These are phyloP conservation scores for Aspergillus ostianus DNA, from an alignment of 495 filamentous ascomycete genomes.

Conservation along the genomic window DNA sequence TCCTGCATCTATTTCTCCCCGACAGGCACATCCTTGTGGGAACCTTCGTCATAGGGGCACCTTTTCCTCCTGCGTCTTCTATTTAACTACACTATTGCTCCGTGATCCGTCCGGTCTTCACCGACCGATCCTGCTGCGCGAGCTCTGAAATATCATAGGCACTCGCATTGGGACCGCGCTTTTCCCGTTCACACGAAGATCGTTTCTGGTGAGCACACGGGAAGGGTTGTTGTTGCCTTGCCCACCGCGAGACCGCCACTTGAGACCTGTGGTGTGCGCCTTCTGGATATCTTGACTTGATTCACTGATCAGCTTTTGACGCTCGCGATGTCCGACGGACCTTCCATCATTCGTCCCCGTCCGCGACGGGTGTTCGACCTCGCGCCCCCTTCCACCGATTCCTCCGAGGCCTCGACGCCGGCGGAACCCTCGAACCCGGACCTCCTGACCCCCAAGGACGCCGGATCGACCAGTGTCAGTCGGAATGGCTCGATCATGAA, in stretches of 20 bases:
- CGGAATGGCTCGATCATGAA: constrained; percentile 79
- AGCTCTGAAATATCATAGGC: background rate
- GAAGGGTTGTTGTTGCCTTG: background rate
- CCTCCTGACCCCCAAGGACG: constrained; percentile 32
- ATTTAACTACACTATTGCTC: background rate
- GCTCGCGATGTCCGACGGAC: constrained; percentile 43
- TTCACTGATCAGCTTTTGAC: constrained; percentile 1
- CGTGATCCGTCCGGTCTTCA: background rate
- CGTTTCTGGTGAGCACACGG: background rate
- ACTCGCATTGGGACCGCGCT: no score
- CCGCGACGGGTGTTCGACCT: constrained; percentile 75
- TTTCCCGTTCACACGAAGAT: background rate
- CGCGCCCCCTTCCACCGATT: constrained; percentile 52
- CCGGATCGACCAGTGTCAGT: constrained; percentile 40
- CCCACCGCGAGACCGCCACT: background rate
- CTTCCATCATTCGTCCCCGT: constrained; percentile 65
- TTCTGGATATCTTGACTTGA: background rate
- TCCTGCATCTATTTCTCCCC: background rate
- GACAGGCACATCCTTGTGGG: background rate
- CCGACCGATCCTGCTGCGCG: background rate
- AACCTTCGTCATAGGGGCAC: background rate
- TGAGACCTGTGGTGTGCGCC: background rate
- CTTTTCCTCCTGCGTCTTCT: background rate
- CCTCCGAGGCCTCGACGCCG: constrained; percentile 49
- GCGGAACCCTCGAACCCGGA: constrained; percentile 36